These are phyloP conservation scores for Metschnikowia hibisci DNA, from an alignment of 805 yeast species.

Conservation along the genomic window DNA sequence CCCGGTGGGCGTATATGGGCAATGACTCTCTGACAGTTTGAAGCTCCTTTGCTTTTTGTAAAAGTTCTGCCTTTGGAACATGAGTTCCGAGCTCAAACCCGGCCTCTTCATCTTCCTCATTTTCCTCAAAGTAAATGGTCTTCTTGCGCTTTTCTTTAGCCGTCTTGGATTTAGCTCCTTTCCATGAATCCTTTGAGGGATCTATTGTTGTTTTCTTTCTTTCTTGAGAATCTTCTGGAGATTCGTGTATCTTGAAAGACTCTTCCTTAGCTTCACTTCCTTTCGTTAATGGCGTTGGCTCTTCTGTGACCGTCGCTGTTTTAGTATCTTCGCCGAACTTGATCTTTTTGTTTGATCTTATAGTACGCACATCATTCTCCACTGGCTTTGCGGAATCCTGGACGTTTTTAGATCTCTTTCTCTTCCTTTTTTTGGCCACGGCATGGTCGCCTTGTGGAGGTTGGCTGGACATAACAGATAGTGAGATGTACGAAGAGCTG, in stretches of 20 bases:
- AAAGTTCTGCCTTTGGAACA: constrained; percentile 24
- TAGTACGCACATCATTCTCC: constrained; percentile 14
- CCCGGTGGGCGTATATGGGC: constrained; percentile 75
- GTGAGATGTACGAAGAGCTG: neutral
- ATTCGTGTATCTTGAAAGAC: no score
- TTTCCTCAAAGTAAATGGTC: constrained; percentile 36
- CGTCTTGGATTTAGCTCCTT: neutral
- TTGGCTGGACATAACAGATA: constrained; percentile 9
- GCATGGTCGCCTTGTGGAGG: constrained; percentile 7
- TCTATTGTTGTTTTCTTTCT: no score
- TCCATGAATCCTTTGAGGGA: no score
- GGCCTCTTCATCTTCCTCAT: constrained; percentile 34
- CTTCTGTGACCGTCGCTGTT: neutral
- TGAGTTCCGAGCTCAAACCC: constrained; percentile 15
- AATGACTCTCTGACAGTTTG: constrained; percentile 52
- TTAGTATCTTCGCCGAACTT: constrained; percentile 20
- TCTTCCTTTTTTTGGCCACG: constrained; percentile 15
- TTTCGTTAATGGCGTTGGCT: no score
- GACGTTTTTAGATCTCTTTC: constrained; percentile 21
- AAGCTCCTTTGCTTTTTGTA: constrained; percentile 42
- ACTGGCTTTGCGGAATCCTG: constrained; percentile 6
- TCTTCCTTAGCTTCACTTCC: no score
- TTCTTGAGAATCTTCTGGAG: no score
- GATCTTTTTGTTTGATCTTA: constrained; percentile 23
- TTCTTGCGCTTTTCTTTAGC: constrained; percentile 6